Evolutionary conservation across 768 basidiomycete species (phyloP).

Genomic region (Pholiota conissans): DNA sequence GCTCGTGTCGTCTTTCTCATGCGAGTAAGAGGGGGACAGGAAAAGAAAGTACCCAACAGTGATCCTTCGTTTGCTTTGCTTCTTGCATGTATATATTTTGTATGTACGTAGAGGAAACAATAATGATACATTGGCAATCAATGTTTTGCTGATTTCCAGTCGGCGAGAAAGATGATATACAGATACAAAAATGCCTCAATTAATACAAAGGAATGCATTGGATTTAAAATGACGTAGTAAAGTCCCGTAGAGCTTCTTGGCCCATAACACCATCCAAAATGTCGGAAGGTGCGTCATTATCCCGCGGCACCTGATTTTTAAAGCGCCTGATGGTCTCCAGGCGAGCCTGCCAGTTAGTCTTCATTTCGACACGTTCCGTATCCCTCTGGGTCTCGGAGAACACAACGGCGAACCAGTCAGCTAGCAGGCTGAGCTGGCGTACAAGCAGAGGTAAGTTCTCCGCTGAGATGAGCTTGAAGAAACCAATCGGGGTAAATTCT

Average conservation of each 20-base stretch:
- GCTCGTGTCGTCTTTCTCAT: too few species aligned
- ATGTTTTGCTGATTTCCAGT: not conserved
- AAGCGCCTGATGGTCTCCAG: slow-evolving; percentile 80
- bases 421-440: slow-evolving; percentile 82
- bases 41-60: too few species aligned
- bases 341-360: slow-evolving; percentile 87
- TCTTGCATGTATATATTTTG: not conserved
- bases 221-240: slow-evolving; percentile 50
- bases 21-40: too few species aligned
- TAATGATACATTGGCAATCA: slow-evolving; percentile 8
- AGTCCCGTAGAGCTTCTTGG: slow-evolving; percentile 56
- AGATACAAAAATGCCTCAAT: slow-evolving; percentile 14
- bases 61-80: too few species aligned
- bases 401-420: slow-evolving; percentile 89
- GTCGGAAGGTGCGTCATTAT: slow-evolving; percentile 19
- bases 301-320: slow-evolving; percentile 36
- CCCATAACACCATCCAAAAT: slow-evolving; percentile 44
- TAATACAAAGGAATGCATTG: slow-evolving; percentile 8
- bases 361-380: slow-evolving; percentile 71
- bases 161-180: slow-evolving; percentile 9
- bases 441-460: slow-evolving; percentile 85
- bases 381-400: slow-evolving; percentile 75
- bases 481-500: slow-evolving; percentile 89
- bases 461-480: slow-evolving; percentile 93
- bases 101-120: not conserved